Evolutionary conservation across 176 grass and related monocot species (phyloP).

Genomic region (Ampelocalamus luodianensis): DNA sequence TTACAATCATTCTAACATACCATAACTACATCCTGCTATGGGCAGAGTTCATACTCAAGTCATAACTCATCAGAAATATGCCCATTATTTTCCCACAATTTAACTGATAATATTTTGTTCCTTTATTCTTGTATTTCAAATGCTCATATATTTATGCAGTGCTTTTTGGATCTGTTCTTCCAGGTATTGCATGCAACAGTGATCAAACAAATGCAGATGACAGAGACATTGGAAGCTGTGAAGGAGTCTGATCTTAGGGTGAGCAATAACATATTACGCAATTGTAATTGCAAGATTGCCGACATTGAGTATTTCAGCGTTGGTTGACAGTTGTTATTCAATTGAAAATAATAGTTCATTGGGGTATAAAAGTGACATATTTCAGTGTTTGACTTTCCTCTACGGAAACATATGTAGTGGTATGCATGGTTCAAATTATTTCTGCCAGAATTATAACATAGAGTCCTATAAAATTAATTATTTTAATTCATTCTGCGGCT

Average conservation of each 20-base stretch:
- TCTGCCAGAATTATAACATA: neutral
- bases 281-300: neutral
- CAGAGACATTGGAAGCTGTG: constrained; percentile 69
- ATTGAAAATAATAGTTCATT: neutral
- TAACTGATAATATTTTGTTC: constrained; percentile 8
- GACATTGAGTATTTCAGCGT: neutral
- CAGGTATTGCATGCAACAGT: constrained; percentile 89
- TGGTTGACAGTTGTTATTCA: constrained; percentile 4
- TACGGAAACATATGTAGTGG: neutral
- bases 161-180: constrained; percentile 32
- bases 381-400: neutral
- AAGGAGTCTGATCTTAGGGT: constrained; percentile 67
- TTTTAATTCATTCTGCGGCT: neutral
- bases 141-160: neutral
- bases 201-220: constrained; percentile 91
- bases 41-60: constrained; percentile 18
- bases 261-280: constrained; percentile 30
- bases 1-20: neutral
- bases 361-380: constrained; percentile 28
- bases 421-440: neutral
- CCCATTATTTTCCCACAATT: neutral
- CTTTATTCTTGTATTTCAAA: constrained; percentile 27
- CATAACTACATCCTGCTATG: constrained; percentile 14
- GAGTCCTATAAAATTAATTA: neutral
- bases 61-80: constrained; percentile 24